phyloP scores from a whole-genome alignment of 108 stramenopile species.

The Schizochytrium sp. region DNA sequence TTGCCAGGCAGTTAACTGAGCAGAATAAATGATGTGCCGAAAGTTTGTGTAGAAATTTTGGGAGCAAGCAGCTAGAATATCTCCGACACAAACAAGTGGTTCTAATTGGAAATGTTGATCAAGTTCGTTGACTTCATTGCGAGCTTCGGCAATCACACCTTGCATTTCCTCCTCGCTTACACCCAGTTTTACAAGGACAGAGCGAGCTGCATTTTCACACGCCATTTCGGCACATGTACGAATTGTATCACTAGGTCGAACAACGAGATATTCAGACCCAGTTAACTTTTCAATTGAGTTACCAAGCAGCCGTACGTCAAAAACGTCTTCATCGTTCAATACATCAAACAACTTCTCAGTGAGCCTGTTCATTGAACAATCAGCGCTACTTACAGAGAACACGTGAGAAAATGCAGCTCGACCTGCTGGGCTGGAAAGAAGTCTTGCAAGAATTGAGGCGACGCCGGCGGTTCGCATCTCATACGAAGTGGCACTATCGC shows the following conservation, averaged over 20 bases:
- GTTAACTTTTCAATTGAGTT: not conserved
- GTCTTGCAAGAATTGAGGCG: not conserved
- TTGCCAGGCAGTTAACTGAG: not conserved
- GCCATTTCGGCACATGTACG: not conserved
- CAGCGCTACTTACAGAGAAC: not conserved
- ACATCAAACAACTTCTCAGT: conserved; percentile 9
- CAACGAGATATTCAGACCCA: not conserved
- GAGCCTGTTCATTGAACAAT: not conserved
- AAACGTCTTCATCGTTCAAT: conserved; percentile 6
- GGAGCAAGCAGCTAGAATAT: conserved; percentile 14
- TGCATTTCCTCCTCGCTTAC: not conserved
- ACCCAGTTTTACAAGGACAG: not conserved
- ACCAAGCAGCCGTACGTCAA: not conserved
- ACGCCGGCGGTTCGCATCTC: conserved; percentile 41
- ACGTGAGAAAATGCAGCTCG: conserved; percentile 19
- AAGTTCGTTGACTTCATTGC: not conserved
- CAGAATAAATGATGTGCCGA: not conserved
- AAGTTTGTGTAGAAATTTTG: not conserved
- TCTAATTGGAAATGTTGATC: not conserved
- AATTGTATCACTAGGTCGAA: conserved; percentile 26
- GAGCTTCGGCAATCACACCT: not conserved
- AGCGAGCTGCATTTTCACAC: not conserved
- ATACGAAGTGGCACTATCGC: not conserved
- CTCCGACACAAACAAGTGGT: conserved; percentile 25
- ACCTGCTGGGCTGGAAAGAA: not conserved